Percentiles rank a stretch among this genome's conserved stretches.
These are phyloP conservation scores for Yamadazyma epiphylla DNA, from an alignment of 1,139 yeast species.

Conservation along the genomic window DNA sequence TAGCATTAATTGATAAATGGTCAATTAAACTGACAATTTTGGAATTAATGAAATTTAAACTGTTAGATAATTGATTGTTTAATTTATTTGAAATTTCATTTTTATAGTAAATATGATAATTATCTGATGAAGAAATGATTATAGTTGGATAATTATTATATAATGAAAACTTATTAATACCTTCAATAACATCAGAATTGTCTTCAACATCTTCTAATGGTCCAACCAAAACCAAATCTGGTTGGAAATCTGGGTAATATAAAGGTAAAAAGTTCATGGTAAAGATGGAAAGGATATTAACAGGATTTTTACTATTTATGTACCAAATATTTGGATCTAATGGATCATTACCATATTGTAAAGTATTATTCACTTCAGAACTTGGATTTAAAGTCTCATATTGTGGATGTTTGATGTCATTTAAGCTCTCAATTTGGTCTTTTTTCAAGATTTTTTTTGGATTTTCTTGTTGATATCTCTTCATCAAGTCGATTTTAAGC, in stretches of 20 bases:
- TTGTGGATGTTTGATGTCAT: slow-evolving; percentile 1
- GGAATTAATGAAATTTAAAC: slow-evolving; percentile 22
- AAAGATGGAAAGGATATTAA: slow-evolving; percentile 28
- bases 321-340: slow-evolving; percentile 34
- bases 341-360: slow-evolving; percentile 33
- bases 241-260: slow-evolving; percentile 23
- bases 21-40: slow-evolving; percentile 18
- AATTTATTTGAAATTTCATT: slow-evolving; percentile 25
- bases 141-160: slow-evolving; percentile 26
- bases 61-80: slow-evolving; percentile 22
- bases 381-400: slow-evolving; percentile 2
- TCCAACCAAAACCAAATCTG: slow-evolving; percentile 39
- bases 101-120: slow-evolving; percentile 29
- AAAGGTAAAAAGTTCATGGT: slow-evolving; percentile 30
- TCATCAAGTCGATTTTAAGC: slow-evolving; percentile 9
- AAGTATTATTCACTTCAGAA: slow-evolving; percentile 5
- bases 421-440: slow-evolving; percentile 9
- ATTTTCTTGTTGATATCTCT: not conserved
- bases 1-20: slow-evolving; percentile 7
- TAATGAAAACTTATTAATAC: slow-evolving; percentile 19
- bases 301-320: slow-evolving; percentile 28
- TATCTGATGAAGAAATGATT: slow-evolving; percentile 24
- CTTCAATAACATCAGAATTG: slow-evolving; percentile 8
- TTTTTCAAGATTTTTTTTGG: slow-evolving; percentile 18
- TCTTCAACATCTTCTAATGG: slow-evolving; percentile 26